Conservation (phyloP, 1,139 yeast species). For the Pneumocystis wakefieldiae region DNA sequence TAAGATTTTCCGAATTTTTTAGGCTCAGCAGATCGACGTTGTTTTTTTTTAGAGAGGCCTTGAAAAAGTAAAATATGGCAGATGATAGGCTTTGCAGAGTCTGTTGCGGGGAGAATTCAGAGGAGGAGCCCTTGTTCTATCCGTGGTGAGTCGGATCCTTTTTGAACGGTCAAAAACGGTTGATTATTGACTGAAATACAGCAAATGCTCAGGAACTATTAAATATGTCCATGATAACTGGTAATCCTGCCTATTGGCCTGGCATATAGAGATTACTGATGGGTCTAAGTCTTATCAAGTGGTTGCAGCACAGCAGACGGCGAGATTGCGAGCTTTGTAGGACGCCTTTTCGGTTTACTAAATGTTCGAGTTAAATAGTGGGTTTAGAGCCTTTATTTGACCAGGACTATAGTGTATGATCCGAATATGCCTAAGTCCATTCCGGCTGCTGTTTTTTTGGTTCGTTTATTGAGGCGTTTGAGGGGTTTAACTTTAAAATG, state of each 20-base stretch:
- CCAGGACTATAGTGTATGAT: conserved; percentile 2
- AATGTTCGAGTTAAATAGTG: conserved; percentile 19
- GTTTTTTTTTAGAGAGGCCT: neutral
- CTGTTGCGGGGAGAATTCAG: conserved; percentile 81
- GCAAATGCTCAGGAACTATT: conserved; percentile 79
- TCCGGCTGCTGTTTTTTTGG: conserved; percentile 2
- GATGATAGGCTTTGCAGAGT: conserved; percentile 64
- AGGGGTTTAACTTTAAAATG: neutral
- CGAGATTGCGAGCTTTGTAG: conserved; percentile 83
- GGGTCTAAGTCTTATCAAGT: conserved; percentile 43
- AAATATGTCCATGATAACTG: conserved; percentile 89
- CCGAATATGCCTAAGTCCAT: conserved; percentile 8
- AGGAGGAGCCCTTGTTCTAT: conserved; percentile 64
- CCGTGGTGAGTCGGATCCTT: conserved; percentile 40
- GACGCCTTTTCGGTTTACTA: conserved; percentile 54
- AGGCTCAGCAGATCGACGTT: neutral
- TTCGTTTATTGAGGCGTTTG: neutral
- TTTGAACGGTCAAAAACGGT: neutral
- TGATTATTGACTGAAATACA: neutral
- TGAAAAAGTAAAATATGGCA: conserved; percentile 1
- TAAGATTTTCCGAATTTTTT: too few relatives aligned
- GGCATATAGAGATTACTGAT: neutral
- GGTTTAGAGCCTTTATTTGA: neutral
- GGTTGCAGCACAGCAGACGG: conserved; percentile 58
- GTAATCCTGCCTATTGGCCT: conserved; percentile 16